Evolutionary conservation across 768 basidiomycete species (phyloP).

Genomic region (Phaeotremella fagi): DNA sequence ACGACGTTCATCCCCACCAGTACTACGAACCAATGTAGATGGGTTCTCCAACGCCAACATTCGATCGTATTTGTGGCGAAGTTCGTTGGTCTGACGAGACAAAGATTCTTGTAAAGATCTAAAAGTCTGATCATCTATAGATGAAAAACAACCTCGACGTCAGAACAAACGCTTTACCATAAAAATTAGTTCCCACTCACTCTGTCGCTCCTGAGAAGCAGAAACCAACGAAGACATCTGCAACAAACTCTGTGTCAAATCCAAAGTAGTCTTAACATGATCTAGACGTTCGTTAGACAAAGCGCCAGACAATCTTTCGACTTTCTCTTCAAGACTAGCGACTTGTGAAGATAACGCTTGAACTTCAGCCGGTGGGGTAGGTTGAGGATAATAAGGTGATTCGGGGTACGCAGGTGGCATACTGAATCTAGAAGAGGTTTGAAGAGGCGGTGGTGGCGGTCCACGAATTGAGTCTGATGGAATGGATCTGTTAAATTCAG

Average conservation of each 20-base stretch:
- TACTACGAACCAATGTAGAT: not conserved
- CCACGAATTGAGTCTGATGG: not conserved
- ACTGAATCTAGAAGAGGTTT: constrained; percentile 9
- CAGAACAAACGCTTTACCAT: not conserved
- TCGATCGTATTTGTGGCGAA: constrained; percentile 14
- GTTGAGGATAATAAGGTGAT: constrained; percentile 18
- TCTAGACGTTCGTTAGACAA: constrained; percentile 29
- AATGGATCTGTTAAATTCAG: constrained; percentile 1
- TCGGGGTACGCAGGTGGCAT: constrained; percentile 11
- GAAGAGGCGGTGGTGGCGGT: not conserved
- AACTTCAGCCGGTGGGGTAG: constrained; percentile 3
- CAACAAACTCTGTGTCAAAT: constrained; percentile 23
- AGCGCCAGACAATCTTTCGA: constrained; percentile 16
- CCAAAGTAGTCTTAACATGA: constrained; percentile 20
- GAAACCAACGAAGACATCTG: constrained; percentile 23
- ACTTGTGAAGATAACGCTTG: constrained; percentile 17
- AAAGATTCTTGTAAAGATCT: constrained; percentile 17
- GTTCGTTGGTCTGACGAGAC: constrained; percentile 3
- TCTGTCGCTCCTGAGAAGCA: not conserved
- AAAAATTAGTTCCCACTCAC: not conserved
- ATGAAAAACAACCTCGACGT: no score
- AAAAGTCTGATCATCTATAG: constrained; percentile 2
- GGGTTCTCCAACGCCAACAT: constrained; percentile 9
- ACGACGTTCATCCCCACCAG: not conserved
- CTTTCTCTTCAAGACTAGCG: constrained; percentile 21